Evolutionary conservation across 805 yeast genomes (phyloP).

Genomic region (Wickerhamomyces canadensis): DNA sequence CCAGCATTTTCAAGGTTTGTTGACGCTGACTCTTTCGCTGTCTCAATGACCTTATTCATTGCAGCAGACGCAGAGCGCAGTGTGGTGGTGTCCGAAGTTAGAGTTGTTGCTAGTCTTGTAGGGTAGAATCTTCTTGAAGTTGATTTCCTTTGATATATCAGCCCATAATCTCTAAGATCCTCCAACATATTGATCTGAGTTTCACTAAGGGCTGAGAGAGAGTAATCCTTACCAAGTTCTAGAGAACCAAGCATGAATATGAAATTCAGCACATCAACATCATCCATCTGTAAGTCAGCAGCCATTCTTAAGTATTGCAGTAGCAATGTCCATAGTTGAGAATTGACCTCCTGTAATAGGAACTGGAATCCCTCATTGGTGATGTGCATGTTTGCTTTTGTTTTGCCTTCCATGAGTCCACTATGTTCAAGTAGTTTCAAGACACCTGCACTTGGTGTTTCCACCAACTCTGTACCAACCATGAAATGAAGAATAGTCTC

Average conservation of each 20-base stretch:
- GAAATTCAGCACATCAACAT: conserved; percentile 91
- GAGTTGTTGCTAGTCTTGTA: conserved; percentile 81
- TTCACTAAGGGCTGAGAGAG: conserved; percentile 59
- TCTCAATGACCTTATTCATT: conserved; percentile 58
- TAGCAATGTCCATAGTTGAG: conserved; percentile 90
- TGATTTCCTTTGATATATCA: conserved; percentile 65
- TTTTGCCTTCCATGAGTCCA: conserved; percentile 75
- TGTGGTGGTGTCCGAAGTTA: conserved; percentile 78
- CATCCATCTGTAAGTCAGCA: conserved; percentile 83
- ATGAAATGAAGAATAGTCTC: conserved; percentile 92
- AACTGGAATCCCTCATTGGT: conserved; percentile 95
- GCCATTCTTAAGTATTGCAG: conserved; percentile 84
- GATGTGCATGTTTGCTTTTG: conserved; percentile 47
- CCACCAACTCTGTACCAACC: conserved; percentile 84
- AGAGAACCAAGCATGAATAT: conserved; percentile 90
- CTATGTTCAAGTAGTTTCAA: conserved; percentile 70
- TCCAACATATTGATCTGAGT: conserved; percentile 85
- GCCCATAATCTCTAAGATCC: conserved; percentile 86
- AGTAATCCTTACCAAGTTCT: conserved; percentile 85
- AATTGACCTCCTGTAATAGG: conserved; percentile 82
- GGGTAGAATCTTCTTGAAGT: conserved; percentile 73
- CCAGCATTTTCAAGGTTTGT: conserved; percentile 39
- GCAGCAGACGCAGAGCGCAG: conserved; percentile 70
- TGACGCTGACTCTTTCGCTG: conserved; percentile 20
- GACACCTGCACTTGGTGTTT: conserved; percentile 77